Evolutionary conservation across 2,329 filamentous ascomycete genomes (phyloP).

Genomic region (Phialophora tarda): DNA sequence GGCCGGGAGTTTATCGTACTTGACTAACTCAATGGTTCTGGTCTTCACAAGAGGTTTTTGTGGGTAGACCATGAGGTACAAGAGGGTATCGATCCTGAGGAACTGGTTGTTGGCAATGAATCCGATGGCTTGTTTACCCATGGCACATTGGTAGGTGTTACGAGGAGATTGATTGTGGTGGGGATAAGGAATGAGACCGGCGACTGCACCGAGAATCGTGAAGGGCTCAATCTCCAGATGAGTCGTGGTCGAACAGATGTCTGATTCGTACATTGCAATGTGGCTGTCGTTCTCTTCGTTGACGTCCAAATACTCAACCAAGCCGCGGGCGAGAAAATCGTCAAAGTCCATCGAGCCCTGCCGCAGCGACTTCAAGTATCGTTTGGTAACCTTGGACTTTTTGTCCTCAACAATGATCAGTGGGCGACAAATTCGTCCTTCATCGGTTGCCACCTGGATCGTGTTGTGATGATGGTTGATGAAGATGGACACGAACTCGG

Average conservation of each 20-base stretch:
- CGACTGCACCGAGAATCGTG: conserved; percentile 92
- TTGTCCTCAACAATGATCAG: conserved; percentile 93
- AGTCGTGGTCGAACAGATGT: conserved; percentile 82
- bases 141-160: conserved; percentile 99
- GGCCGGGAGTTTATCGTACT: conserved; percentile 95
- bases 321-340: conserved; percentile 84
- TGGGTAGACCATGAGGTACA: conserved; percentile 97
- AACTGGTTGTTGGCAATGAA: conserved; percentile 99
- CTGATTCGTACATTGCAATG: conserved; percentile 85
- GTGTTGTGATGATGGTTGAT: conserved; percentile 92
- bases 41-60: conserved; percentile 98
- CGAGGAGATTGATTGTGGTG: conserved; percentile 98
- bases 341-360: conserved; percentile 88
- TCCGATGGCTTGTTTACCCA: conserved; percentile 99
- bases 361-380: conserved; percentile 80
- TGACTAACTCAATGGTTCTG: conserved; percentile 92
- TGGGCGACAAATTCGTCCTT: conserved; percentile 93
- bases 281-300: conserved; percentile 98
- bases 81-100: conserved; percentile 90
- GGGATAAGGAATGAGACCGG: conserved; percentile 94
- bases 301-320: conserved; percentile 93
- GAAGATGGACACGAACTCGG: conserved; percentile 94
- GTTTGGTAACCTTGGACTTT: conserved; percentile 76
- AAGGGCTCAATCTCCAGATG: conserved; percentile 98
- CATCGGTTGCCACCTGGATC: conserved; percentile 94